Base-by-base conservation (phyloP, 768 basidiomycete genomes). In the Termitomyces heimii region DNA sequence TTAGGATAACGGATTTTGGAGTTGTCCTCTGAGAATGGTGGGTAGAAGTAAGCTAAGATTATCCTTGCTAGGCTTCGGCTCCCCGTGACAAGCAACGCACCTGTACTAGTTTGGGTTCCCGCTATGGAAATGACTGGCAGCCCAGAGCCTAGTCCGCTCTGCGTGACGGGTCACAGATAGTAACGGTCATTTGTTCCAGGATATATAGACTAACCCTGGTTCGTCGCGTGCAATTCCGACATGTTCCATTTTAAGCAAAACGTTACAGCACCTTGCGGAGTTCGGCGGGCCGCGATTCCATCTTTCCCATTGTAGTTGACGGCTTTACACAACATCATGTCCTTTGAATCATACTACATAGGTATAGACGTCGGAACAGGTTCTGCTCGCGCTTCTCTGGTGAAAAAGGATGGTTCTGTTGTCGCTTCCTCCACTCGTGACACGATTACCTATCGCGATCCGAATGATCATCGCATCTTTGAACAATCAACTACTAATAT, bases 401-500 rank as follows among this genome's bases (percentile, higher is more conserved):
- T 95, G 60, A 81, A 83, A 54, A 64, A 72, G 20, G 77, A 80
- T 44, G 94, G 95, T 40, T 78, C 75, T 32, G 78, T 94, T 56
- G 73, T 87, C 53, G 89, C 92, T 5, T 90, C 94, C 35, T 83
- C 85, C 62, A 88, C 88, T 52, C 84, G 91, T 66, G 81, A 84
- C 22, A 98, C 88, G n/a, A 78, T 75, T 53, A 98, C 94, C 10
- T 94, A 83, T 77, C 87, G 96, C 61, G 89, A 94, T 74, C 76
- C 82, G 1, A 68, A 79, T 32, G 92, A 98, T 78, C 86, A 92
- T 68, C 81, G 88, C 56, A 94, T 98, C 75, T 99, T 97, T 70
- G 97, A 99, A 71, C 97, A 99, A 71, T 96, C 94, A 32, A 93
- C 94, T 0, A 73, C 75, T 24, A 83, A 98, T 66, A 95, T 97